phyloP scores from a whole-genome alignment of 2,329 filamentous ascomycete genomes.

The Hymenoscyphus repandus region DNA sequence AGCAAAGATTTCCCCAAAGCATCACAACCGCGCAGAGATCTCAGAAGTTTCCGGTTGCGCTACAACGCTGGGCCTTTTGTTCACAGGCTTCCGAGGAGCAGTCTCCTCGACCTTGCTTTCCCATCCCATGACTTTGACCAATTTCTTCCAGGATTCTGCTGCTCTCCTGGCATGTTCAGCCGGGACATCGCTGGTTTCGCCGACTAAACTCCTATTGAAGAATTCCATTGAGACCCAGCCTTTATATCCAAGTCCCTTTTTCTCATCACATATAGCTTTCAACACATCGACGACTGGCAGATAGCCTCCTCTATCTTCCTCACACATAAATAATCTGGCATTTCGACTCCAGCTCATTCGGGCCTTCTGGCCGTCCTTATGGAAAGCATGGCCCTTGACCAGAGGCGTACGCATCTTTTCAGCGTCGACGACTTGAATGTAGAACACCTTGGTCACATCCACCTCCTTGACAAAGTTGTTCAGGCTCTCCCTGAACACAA shows the following conservation, averaged over 20 bases:
- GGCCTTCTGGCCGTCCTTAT: constrained; percentile 51
- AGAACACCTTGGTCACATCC: constrained; percentile 50
- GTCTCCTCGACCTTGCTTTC: constrained; percentile 3
- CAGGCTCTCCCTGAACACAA: constrained; percentile 40
- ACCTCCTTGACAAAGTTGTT: constrained; percentile 19
- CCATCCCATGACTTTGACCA: constrained; percentile 9
- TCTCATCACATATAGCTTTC: constrained; percentile 44
- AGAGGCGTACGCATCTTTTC: constrained; percentile 57
- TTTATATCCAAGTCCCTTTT: constrained; percentile 47
- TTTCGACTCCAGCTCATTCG: constrained; percentile 78
- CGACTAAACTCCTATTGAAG: constrained; percentile 48
- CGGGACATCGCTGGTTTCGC: constrained; percentile 40
- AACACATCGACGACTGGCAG: constrained; percentile 50
- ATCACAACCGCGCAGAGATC: neutral
- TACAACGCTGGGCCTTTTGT: neutral
- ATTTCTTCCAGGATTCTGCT: constrained; percentile 43
- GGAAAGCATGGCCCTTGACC: constrained; percentile 49
- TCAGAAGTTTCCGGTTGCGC: neutral
- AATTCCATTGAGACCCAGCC: constrained; percentile 57
- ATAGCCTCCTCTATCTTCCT: constrained; percentile 50
- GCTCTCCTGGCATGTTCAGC: constrained; percentile 48
- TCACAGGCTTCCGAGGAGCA: neutral
- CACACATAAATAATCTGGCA: constrained; percentile 53
- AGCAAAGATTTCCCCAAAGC: neutral
- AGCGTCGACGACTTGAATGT: constrained; percentile 72